Base-by-base conservation (phyloP, 176 grass and related monocot species). In the Zoysia pacifica region DNA sequence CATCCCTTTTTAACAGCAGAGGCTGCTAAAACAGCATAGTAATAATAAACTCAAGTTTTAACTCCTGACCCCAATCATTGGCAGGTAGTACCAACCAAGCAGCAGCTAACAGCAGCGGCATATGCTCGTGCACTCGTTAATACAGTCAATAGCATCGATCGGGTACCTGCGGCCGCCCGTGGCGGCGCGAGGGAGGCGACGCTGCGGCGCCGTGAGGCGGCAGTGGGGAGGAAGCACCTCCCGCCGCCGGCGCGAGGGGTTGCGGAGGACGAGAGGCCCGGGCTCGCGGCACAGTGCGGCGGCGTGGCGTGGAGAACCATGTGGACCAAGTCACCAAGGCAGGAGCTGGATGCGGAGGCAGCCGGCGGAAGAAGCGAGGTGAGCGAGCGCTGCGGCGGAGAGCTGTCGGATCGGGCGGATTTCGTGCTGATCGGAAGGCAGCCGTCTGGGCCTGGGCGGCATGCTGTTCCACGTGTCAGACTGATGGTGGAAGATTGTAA, bases 281-380 rank as follows among this genome's bases (percentile, higher is more conserved):
- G 36, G 20, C 63, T 56, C 54, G 49, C 77, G 6, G 87, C 35
- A 55, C 65, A 77, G 56, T 48, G 77, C 65, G 54, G 48, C 65
- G 48, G 1, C 48, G 82, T 65, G 4, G 55, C 64, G 48, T 79
- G 87, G 71, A 85, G 82, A 80, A 72, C 77, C 87, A 89, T 89
- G 72, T 58, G 45, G 1, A 47, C 6, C 4, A 14, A 47, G 11
- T 14, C 11, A 12, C 10, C 49, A 46, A 36, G 39, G 9, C 38
- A 18, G 59, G 58, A 35, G 60, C 39, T 62, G 14, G 35, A 9
- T 10, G 42, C 28, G 71, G 42, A 11, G 52, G 43, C 59, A 54
- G 47, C 62, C 49, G 66, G 48, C 75, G 18, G 74, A 44, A 42
- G 51, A 53, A 62, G 62, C 45, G 39, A 74, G 59, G 44, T 62